These are phyloP conservation scores for Hydnum rufescens DNA, from an alignment of 768 basidiomycete species.

Conservation along the genomic window DNA sequence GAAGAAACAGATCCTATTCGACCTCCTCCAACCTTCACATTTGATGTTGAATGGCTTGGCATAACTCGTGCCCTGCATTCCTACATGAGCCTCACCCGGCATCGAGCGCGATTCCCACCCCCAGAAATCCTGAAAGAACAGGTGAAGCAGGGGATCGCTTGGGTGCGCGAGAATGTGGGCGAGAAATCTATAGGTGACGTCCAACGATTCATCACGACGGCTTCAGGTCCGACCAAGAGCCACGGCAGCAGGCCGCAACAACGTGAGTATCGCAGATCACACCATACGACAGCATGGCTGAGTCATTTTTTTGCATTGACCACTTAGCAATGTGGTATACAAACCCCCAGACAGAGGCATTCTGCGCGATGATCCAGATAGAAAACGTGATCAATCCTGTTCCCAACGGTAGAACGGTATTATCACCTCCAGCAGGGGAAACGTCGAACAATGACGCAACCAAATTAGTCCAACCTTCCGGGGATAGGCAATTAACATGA, in stretches of 20 bases:
- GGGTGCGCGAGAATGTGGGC: slow-evolving; percentile 44
- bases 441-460: too few relatives aligned
- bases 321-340: slow-evolving; percentile 49
- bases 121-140: slow-evolving; percentile 30
- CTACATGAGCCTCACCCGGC: slow-evolving; percentile 36
- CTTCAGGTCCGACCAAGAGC: slow-evolving; percentile 27
- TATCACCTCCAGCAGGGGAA: too few relatives aligned
- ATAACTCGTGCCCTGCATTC: slow-evolving; percentile 76
- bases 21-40: slow-evolving; percentile 25
- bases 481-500: too few relatives aligned
- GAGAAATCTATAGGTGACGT: slow-evolving; percentile 26
- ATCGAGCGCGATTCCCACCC: slow-evolving; percentile 40
- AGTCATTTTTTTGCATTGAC: not conserved
- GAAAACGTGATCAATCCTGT: too few relatives aligned
- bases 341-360: slow-evolving; percentile 78
- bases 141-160: slow-evolving; percentile 38
- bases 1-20: not conserved
- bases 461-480: too few relatives aligned
- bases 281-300: not conserved
- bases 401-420: too few relatives aligned
- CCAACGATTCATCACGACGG: slow-evolving; percentile 51
- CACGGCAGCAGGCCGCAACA: not conserved
- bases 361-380: slow-evolving; percentile 61
- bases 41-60: slow-evolving; percentile 86
- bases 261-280: not conserved